phyloP scores from a whole-genome alignment of 164 flowering plant species.

The Amborella trichopoda region DNA sequence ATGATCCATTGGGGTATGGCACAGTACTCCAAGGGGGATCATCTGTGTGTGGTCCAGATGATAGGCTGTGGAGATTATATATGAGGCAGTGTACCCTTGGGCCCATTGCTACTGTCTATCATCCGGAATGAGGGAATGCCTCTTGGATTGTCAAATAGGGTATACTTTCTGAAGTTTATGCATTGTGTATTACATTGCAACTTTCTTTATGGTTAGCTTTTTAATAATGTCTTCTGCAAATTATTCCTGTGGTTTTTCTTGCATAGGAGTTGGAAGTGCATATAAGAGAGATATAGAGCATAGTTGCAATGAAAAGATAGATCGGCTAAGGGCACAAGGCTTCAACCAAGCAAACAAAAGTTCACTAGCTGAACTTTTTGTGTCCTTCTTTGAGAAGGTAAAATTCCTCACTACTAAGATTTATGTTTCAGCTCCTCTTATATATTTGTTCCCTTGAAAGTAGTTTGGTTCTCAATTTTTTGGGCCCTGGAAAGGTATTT shows the following conservation, averaged over 20 bases:
- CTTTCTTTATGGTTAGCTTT: neutral
- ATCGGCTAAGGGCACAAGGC: constrained; percentile 27
- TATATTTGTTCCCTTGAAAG: neutral
- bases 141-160: neutral
- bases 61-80: neutral
- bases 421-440: no score
- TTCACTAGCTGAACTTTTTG: constrained; percentile 58
- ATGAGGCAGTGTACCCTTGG: no score
- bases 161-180: neutral
- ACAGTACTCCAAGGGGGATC: neutral
- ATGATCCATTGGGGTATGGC: neutral
- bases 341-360: constrained; percentile 33
- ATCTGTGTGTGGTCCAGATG: neutral
- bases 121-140: neutral
- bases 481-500: neutral
- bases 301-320: constrained; percentile 37
- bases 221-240: no score
- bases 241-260: no score
- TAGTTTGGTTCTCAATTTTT: neutral
- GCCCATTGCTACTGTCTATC: no score
- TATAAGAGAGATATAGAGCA: constrained; percentile 40
- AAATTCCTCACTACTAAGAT: no score
- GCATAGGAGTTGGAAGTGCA: constrained; percentile 47
- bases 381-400: constrained; percentile 77
- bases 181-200: neutral